Evolutionary conservation across 2,329 filamentous ascomycete species (phyloP).

Genomic region (Chaetomiaceae sp.): DNA sequence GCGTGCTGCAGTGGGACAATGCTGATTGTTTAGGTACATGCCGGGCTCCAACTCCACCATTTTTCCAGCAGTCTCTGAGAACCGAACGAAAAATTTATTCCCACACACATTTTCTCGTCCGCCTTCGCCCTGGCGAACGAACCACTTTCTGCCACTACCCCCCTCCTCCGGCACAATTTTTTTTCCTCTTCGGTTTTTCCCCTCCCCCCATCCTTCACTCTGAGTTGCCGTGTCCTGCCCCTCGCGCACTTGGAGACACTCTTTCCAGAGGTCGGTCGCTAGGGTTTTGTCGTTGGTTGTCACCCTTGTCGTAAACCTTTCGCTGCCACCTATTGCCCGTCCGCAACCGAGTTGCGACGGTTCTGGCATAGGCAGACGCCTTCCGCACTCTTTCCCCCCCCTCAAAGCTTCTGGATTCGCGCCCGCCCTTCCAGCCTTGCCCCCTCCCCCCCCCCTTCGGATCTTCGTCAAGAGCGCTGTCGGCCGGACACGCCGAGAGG

Average conservation of each 20-base stretch:
- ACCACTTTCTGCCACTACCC: slow-evolving; percentile 9
- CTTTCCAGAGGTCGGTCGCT: slow-evolving; percentile 14
- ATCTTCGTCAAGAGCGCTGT: slow-evolving; percentile 5
- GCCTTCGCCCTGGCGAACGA: slow-evolving; percentile 21
- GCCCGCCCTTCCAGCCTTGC: no score
- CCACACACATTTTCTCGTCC: slow-evolving; percentile 32
- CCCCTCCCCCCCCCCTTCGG: slow-evolving; percentile 1
- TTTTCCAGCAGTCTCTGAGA: slow-evolving; percentile 20
- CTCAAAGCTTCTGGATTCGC: slow-evolving; percentile 1
- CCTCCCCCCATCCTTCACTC: slow-evolving; percentile 12
- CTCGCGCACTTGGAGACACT: slow-evolving; percentile 10
- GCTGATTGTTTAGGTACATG: slow-evolving; percentile 18
- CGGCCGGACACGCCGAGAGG: slow-evolving; percentile 9
- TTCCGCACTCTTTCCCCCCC: slow-evolving; percentile 10
- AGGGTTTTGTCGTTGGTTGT: slow-evolving; percentile 15
- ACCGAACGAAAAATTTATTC: slow-evolving; percentile 38
- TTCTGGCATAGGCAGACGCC: slow-evolving; percentile 7
- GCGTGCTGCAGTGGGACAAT: slow-evolving; percentile 11
- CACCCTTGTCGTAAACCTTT: slow-evolving; percentile 8
- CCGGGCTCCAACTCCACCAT: slow-evolving; percentile 23
- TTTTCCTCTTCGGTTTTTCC: slow-evolving; percentile 14
- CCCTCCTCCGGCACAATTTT: slow-evolving; percentile 20
- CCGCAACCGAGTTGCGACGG: slow-evolving; percentile 10
- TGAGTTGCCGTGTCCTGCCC: slow-evolving; percentile 5
- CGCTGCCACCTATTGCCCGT: slow-evolving; percentile 14